Evolutionary conservation across 192 early-diverging fungal species (phyloP).

Genomic region (Backusella liffmaniae): DNA sequence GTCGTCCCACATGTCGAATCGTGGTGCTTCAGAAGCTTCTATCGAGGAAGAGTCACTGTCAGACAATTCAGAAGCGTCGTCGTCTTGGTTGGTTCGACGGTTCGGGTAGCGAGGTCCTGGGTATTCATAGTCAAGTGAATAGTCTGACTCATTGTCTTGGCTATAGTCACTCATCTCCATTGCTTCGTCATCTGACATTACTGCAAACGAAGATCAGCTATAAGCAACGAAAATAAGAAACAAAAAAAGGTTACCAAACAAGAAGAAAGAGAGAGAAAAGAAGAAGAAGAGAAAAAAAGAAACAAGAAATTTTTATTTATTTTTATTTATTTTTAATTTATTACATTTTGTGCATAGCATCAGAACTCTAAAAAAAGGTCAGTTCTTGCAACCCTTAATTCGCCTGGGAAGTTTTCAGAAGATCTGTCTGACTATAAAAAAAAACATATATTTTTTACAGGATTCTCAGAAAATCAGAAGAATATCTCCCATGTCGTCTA

Average conservation of each 20-base stretch:
- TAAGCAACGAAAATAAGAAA: neutral
- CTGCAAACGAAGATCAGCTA: neutral
- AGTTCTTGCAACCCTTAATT: neutral
- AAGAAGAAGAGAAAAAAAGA: neutral
- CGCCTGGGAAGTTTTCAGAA: conserved; percentile 7
- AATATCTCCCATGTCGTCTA: neutral
- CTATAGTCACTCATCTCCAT: neutral
- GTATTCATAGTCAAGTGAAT: conserved; percentile 33
- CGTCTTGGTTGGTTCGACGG: conserved; percentile 21
- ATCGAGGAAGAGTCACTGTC: conserved; percentile 20
- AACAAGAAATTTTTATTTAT: neutral
- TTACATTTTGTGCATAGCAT: neutral
- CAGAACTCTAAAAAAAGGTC: neutral
- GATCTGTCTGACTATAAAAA: neutral
- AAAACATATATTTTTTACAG: neutral
- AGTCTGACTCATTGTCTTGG: conserved; percentile 26
- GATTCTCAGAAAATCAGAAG: conserved; percentile 6
- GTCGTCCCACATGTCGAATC: conserved; percentile 40
- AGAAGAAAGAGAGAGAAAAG: neutral
- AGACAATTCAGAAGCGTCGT: conserved; percentile 16
- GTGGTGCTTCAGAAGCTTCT: neutral
- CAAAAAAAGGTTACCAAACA: neutral
- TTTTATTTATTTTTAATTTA: conserved; percentile 6
- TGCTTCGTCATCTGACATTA: conserved; percentile 7
- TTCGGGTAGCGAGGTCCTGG: conserved; percentile 27